A percentile compares a stretch with the other conserved stretches of the same genome.
Evolutionary conservation across 768 basidiomycete species (phyloP).

Genomic region (Coprinopsis sp.): DNA sequence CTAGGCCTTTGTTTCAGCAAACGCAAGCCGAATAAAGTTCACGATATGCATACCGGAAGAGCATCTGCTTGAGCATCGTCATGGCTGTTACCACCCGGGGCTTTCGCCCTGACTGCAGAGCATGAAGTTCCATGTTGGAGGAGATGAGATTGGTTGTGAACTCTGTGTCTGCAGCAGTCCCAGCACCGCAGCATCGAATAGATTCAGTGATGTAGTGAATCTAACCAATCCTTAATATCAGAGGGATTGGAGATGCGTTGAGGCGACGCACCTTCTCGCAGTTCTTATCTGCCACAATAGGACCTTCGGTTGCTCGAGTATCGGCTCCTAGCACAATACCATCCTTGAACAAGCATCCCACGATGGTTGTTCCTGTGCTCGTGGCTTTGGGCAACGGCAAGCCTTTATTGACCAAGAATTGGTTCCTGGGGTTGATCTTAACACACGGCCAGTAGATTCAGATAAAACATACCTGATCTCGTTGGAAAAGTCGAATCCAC

Average conservation of each 20-base stretch:
- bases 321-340: constrained; percentile 95
- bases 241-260: background rate
- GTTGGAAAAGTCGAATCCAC: constrained; percentile 81
- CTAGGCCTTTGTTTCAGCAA: constrained; percentile 33
- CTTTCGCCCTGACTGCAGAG: constrained; percentile 84
- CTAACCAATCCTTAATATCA: no score
- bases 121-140: constrained; percentile 92
- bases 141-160: constrained; percentile 93
- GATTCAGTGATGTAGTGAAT: constrained; percentile 96
- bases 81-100: constrained; percentile 96
- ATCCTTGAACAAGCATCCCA: constrained; percentile 89
- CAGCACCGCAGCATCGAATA: constrained; percentile 97
- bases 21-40: constrained; percentile 12
- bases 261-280: constrained; percentile 83
- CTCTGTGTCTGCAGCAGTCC: constrained; percentile 98
- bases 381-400: constrained; percentile 77
- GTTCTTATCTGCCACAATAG: constrained; percentile 98
- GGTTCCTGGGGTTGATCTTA: constrained; percentile 47
- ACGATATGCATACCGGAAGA: constrained; percentile 59
- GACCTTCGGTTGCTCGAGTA: constrained; percentile 91
- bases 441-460: background rate
- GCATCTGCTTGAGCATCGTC: constrained; percentile 97
- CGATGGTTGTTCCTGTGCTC: constrained; percentile 96
- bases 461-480: constrained; percentile 47
- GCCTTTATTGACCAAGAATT: constrained; percentile 66